Conservation (phyloP, 768 basidiomycete species). For the Gautieria morchelliformis region DNA sequence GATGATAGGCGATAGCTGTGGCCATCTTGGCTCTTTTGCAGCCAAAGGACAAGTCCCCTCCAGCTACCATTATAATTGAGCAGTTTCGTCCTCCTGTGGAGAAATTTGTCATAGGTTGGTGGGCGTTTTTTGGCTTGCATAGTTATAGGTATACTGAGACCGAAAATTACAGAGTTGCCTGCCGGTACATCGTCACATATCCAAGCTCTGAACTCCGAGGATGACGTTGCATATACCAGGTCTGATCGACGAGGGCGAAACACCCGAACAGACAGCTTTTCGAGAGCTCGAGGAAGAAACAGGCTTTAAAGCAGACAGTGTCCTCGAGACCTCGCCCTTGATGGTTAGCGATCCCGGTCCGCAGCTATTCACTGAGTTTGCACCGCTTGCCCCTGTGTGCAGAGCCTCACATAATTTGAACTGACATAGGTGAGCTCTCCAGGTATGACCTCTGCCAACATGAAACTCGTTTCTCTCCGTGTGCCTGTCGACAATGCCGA, state of each 20-base stretch:
- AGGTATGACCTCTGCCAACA: slow-evolving; percentile 94
- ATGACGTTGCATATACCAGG: slow-evolving; percentile 32
- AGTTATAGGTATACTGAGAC: background rate
- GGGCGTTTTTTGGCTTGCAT: background rate
- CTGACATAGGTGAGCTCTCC: slow-evolving; percentile 7
- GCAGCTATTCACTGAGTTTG: slow-evolving; percentile 10
- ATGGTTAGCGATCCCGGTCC: slow-evolving; percentile 66
- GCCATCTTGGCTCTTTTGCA: slow-evolving; percentile 74
- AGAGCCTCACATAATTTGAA: background rate
- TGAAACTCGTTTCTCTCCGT: slow-evolving; percentile 66
- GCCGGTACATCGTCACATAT: slow-evolving; percentile 31
- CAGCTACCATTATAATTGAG: slow-evolving; percentile 79
- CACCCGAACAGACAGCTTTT: slow-evolving; percentile 68
- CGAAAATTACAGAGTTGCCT: slow-evolving; percentile 38
- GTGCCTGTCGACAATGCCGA: slow-evolving; percentile 47
- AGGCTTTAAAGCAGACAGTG: slow-evolving; percentile 60
- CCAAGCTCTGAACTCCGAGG: background rate
- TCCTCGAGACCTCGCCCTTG: slow-evolving; percentile 54
- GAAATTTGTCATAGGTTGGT: slow-evolving; percentile 60
- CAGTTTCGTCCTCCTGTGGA: slow-evolving; percentile 87
- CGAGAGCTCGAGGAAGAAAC: slow-evolving; percentile 93
- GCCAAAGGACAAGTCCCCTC: slow-evolving; percentile 57
- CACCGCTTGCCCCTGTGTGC: background rate
- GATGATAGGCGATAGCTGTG: slow-evolving; percentile 46
- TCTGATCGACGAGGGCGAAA: slow-evolving; percentile 79